A percentile compares a stretch with the other conserved stretches of the same genome.
These are phyloP conservation scores for Phytophthora cactorum DNA, from an alignment of 352 stramenopile genomes.

Conservation along the genomic window DNA sequence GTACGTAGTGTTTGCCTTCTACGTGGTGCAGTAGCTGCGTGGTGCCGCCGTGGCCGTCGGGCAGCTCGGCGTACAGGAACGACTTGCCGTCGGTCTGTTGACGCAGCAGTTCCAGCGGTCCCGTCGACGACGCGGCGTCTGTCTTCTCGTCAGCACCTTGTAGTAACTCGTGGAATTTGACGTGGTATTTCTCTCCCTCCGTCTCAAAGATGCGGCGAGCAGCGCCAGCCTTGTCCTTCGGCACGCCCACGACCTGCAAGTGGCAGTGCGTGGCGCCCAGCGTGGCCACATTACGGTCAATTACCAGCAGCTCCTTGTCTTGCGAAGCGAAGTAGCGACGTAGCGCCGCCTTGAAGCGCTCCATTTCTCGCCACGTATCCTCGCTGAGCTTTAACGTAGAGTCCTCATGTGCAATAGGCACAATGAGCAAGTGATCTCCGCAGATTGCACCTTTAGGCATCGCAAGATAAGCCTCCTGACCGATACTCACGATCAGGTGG, in stretches of 20 bases:
- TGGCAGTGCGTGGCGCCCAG: constrained; percentile 79
- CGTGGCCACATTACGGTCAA: constrained; percentile 82
- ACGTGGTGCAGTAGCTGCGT: constrained; percentile 67
- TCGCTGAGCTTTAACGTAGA: constrained; percentile 59
- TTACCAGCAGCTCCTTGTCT: constrained; percentile 74
- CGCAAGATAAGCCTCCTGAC: constrained; percentile 77
- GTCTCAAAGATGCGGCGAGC: constrained; percentile 59
- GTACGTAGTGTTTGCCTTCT: constrained; percentile 83
- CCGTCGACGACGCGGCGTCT: constrained; percentile 19
- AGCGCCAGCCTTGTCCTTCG: constrained; percentile 42
- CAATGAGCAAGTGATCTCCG: constrained; percentile 75
- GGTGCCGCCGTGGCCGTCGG: constrained; percentile 44
- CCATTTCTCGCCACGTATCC: constrained; percentile 56
- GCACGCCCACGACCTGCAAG: constrained; percentile 74
- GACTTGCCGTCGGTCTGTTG: constrained; percentile 48
- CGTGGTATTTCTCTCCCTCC: constrained; percentile 78
- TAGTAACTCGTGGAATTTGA: constrained; percentile 63
- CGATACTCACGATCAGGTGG: constrained; percentile 86
- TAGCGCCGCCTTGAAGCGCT: constrained; percentile 69
- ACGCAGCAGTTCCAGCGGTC: constrained; percentile 42
- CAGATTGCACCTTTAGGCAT: constrained; percentile 86
- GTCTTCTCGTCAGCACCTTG: constrained; percentile 16
- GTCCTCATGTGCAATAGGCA: constrained; percentile 78
- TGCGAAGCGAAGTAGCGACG: constrained; percentile 68
- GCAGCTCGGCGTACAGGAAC: constrained; percentile 76